Base-by-base conservation (phyloP, 805 yeast genomes). In the Brettanomyces nanus region DNA sequence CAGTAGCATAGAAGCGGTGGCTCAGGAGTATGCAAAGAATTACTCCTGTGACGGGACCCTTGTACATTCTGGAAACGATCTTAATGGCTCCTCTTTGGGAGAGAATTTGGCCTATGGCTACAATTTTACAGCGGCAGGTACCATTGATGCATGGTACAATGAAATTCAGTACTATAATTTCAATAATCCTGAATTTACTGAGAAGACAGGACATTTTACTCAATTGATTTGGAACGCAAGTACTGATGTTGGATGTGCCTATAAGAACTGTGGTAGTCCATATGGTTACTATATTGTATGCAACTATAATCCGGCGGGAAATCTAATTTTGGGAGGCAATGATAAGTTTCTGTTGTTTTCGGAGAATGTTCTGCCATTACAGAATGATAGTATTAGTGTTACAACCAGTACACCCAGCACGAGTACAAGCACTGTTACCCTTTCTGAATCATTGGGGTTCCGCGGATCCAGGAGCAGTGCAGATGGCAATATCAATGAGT, bases 81-180 rank as follows among this genome's bases (percentile, higher is more conserved):
- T 78, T 55, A 7, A 23, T 23, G 26, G 26, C 11, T 11, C 7
- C 10, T 7, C 10, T 9, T 23, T 23, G 11, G 92, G 92, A 62
- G 90, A 83, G 56, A 83, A 83, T 62, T 66, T 83, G 46, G 89
- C 87, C n/a, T 71, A 76, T 31, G 90, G 86, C 43, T 80, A 68
- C 59, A 47, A 68, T 50, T 69, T 69, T 47, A 56, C 67, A 10
- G 76, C 73, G 21, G 53, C 66, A 21, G 26, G 10, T 9, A 9
- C 26, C 7, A 82, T 80, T 28, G 80, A 78, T 43, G 77, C 81
- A 29, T 83, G 92, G 92, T 82, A 82, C 61, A 58, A 64, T 42
- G 90, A 83, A 63, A 80, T 77, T 46, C 39, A 50, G 7, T 42
- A 54, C 37, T 83, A 80, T 61, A 61, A 73, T 58, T 81, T 58